Evolutionary conservation across 1,284 basidiomycete species (phyloP), one percentile per base, ranked within the genome.

Genomic region (Ustilago shanxiensis): DNA sequence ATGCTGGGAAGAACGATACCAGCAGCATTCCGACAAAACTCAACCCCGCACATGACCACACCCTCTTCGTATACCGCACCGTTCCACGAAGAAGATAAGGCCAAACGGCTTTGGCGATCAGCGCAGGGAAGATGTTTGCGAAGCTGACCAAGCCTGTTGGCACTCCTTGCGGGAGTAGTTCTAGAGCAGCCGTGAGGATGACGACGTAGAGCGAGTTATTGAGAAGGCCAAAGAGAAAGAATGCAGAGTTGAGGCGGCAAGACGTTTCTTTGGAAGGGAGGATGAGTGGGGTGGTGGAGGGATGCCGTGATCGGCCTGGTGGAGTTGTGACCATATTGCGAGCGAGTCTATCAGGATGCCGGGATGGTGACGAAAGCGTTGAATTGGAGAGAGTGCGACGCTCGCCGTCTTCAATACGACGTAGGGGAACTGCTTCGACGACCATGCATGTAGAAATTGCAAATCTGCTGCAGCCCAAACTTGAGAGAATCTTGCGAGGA

Each of bases 171-270:
- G 95, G 94, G 0, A 98, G 94, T 4, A 99, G 89, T 86, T 99
- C 96, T 16, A 98, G 89, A 0, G 96, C 96, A 5, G 96, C 96
- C 1, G 94, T 96, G 26, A 98, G 90, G 74, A 98, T 98, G 77
- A 99, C 93, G 37, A 98, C 95, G 86, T 98, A 97, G 56, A 79
- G 70, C 22, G 75, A 81, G 66, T 88, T 88, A 77, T 88, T 88
- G 44, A 87, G 79, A 33, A 87, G 78, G 8, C 86, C 86, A n/a
- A 87, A 78, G 9, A 80, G 53, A 66, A 87, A 86, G 75, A 86
- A 87, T 2, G 76, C 72, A 3, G 51, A 29, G 55, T 77, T 72
- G 60, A 79, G 77, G 8, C 72, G 66, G 26, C 56, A 60, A 1
- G 72, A 75, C 18, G 47, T 60, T 70, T 70, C 20, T 49, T 39